Conservation (phyloP, 2,329 filamentous ascomycete genomes). For the Pseudonectria buxi region DNA sequence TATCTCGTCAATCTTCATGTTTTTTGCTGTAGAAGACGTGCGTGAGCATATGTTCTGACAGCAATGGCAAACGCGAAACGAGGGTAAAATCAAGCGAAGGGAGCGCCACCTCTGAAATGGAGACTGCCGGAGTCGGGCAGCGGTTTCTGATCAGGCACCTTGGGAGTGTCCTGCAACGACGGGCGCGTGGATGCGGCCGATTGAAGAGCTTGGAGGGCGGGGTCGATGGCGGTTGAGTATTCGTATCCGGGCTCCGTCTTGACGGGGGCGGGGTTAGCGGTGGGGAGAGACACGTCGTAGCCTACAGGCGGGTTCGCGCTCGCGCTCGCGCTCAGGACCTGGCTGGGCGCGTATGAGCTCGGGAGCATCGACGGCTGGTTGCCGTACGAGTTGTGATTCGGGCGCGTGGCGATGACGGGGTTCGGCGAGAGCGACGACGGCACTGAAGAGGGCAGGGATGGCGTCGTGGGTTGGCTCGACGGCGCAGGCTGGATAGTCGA, state of each 20-base stretch:
- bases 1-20: conserved; percentile 68
- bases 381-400: conserved; percentile 36
- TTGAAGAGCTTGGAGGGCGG: conserved; percentile 48
- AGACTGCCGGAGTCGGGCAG: conserved; percentile 23
- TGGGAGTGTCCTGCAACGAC: conserved; percentile 16
- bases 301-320: conserved; percentile 21
- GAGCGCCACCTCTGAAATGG: conserved; percentile 46
- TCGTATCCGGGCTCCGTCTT: conserved; percentile 42
- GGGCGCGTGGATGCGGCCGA: conserved; percentile 8
- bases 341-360: conserved; percentile 35
- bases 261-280: conserved; percentile 24
- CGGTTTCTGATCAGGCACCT: conserved; percentile 23
- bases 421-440: conserved; percentile 16
- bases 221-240: conserved; percentile 58
- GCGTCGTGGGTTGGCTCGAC: conserved; percentile 25
- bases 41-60: conserved; percentile 26
- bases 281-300: conserved; percentile 28
- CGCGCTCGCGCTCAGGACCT: conserved; percentile 22
- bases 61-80: conserved; percentile 20
- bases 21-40: conserved; percentile 30
- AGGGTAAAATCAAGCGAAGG: conserved; percentile 30
- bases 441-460: conserved; percentile 23
- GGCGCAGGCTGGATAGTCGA: conserved; percentile 41
- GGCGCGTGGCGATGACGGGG: conserved; percentile 18
- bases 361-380: conserved; percentile 38